Base-by-base conservation (phyloP, 108 stramenopile species). In the Nitzschia sp. region DNA sequence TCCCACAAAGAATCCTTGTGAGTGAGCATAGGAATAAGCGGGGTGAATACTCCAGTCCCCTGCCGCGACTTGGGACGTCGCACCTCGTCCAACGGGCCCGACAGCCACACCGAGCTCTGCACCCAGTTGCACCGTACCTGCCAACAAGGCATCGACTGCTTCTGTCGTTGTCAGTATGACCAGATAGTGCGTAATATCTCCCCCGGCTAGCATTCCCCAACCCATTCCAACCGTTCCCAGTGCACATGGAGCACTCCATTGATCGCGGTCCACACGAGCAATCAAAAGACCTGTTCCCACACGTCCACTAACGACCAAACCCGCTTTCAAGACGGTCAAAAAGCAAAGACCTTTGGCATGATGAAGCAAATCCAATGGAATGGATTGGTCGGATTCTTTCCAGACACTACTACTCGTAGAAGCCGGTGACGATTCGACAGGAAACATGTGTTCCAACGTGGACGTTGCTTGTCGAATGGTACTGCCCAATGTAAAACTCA, bases 1-100 rank as follows among this genome's bases (percentile, higher is more conserved):
- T 25, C 94, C 96, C 6, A 76, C 83, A 62, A 95, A 97, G 48
- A 97, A 75, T 2, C 96, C 96, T 59, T 91, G 77, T 46, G 87
- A 85, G 72, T 92, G 92, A 4, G 89, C 89, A 64, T 96, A 91
- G 13, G 88, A 80, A 68, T 91, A 95, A 19, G 90, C 90, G 8
- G 84, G 83, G 38, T 86, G 85, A n/a, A 89, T 58, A 21, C 77
- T 76, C 72, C 82, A 81, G 59, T 79, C 84, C 6, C 70, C 61
- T 18, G 76, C 47, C 4, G 76, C 59, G 18, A 77, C 72, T 36
- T 90, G 82, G 15, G 82, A 77, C 24, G 77, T 85, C 6, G 72
- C 81, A 6, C 85, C 68, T 3, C 94, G 61, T 17, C 93, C 94
- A 8, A 94, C 23, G 3, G 94, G 93, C 9, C 94, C 96, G 15